Evolutionary conservation across 768 basidiomycete species (phyloP).

Genomic region (Calocera cornea): DNA sequence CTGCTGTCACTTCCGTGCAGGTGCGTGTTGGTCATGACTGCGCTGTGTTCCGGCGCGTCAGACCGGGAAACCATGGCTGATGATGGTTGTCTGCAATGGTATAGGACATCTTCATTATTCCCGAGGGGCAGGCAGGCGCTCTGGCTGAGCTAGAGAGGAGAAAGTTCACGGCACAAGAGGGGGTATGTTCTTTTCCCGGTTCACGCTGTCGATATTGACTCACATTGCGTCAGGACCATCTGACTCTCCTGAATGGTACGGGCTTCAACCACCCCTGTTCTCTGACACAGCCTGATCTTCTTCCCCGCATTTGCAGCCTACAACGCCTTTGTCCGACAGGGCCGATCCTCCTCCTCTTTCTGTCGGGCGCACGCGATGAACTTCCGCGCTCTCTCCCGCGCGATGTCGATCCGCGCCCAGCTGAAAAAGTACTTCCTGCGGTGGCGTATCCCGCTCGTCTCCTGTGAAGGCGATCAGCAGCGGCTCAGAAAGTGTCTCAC

Average conservation of each 20-base stretch:
- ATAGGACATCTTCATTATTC: constrained; percentile 81
- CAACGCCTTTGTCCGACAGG: constrained; percentile 79
- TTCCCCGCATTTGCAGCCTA: constrained; percentile 42
- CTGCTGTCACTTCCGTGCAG: constrained; percentile 89
- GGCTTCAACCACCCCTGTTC: constrained; percentile 1
- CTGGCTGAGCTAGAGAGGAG: constrained; percentile 82
- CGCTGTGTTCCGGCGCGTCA: not conserved
- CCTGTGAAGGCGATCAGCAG: constrained; percentile 79
- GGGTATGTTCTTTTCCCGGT: constrained; percentile 38
- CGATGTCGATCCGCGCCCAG: constrained; percentile 87
- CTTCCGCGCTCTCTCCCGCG: constrained; percentile 86
- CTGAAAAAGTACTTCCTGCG: constrained; percentile 89
- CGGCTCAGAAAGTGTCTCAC: constrained; percentile 78
- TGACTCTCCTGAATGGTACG: constrained; percentile 82
- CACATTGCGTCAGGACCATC: constrained; percentile 54
- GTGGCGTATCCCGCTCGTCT: constrained; percentile 66
- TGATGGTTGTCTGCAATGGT: not conserved
- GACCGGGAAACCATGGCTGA: not conserved
- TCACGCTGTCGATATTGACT: constrained; percentile 10
- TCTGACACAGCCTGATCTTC: not conserved
- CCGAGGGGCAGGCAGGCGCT: constrained; percentile 72
- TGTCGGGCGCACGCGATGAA: constrained; percentile 86
- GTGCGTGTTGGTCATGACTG: constrained; percentile 32
- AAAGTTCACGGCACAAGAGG: constrained; percentile 97
- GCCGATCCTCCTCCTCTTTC: constrained; percentile 69